These are phyloP conservation scores for Cornus florida DNA, from an alignment of 148 eudicot species.

Conservation along the genomic window DNA sequence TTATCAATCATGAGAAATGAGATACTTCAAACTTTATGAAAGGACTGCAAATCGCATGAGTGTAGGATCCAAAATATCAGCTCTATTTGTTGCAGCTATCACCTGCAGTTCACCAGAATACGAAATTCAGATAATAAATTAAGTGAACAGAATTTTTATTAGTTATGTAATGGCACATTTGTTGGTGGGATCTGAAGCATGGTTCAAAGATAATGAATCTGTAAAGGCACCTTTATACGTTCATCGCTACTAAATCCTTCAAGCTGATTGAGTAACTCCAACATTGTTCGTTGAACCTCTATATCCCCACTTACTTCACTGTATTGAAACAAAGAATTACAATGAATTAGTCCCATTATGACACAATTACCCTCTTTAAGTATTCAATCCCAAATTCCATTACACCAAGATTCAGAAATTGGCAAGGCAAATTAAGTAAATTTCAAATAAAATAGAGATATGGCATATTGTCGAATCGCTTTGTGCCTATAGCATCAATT, in stretches of 20 bases:
- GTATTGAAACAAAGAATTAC: constrained; percentile 24
- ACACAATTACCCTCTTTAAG: background rate
- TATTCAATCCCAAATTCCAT: background rate
- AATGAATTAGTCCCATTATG: background rate
- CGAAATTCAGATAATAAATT: too few relatives aligned
- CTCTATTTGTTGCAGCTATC: too few relatives aligned
- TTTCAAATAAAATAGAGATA: background rate
- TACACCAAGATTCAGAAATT: background rate
- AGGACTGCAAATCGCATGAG: too few relatives aligned
- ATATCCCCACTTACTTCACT: constrained; percentile 99
- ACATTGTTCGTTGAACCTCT: constrained; percentile 95
- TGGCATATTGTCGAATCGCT: constrained; percentile 67
- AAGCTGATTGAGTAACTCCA: constrained; percentile 91
- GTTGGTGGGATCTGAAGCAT: too few relatives aligned
- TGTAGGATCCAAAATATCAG: too few relatives aligned
- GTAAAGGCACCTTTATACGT: constrained; percentile 62
- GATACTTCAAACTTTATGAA: too few relatives aligned
- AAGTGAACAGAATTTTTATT: too few relatives aligned
- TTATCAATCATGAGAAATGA: too few relatives aligned
- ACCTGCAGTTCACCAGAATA: too few relatives aligned
- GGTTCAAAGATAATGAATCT: too few relatives aligned
- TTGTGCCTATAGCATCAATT: too few relatives aligned
- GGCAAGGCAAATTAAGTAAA: background rate
- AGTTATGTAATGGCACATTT: too few relatives aligned
- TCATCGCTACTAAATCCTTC: constrained; percentile 99